A percentile compares a stretch with the other conserved stretches of the same genome.
These are phyloP conservation scores for Ophiognomonia clavigignenti-juglandacearum DNA, from an alignment of 2,329 filamentous ascomycete species.

Conservation along the genomic window DNA sequence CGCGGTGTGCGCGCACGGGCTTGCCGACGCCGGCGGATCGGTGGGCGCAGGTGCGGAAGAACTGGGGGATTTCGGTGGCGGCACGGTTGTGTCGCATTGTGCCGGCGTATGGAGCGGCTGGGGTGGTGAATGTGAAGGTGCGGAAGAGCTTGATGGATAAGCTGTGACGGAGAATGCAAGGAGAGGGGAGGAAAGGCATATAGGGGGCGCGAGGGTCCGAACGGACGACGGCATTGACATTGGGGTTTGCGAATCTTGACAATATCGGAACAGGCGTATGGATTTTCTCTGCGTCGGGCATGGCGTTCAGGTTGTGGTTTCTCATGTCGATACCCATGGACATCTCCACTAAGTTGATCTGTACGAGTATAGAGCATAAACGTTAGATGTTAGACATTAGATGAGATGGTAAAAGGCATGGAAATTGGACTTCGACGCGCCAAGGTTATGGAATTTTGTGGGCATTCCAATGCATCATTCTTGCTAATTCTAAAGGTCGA, in stretches of 20 bases:
- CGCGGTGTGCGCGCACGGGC: constrained; percentile 34
- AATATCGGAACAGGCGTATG: constrained; percentile 4
- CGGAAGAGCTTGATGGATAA: constrained; percentile 62
- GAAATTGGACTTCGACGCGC: too few relatives aligned
- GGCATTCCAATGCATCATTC: neutral
- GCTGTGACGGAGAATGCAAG: constrained; percentile 32
- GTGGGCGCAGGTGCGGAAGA: constrained; percentile 61
- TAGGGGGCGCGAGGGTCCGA: too few relatives aligned
- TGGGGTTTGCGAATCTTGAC: neutral
- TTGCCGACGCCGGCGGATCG: constrained; percentile 49
- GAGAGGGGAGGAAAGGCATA: neutral
- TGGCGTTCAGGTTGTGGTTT: constrained; percentile 12
- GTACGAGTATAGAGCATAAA: constrained; percentile 11
- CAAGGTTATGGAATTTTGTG: neutral
- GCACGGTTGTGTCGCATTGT: constrained; percentile 82
- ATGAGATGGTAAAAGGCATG: too few relatives aligned
- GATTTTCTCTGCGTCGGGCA: neutral
- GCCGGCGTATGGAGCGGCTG: constrained; percentile 83
- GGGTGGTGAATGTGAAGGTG: constrained; percentile 76
- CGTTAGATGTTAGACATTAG: neutral
- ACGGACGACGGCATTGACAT: neutral
- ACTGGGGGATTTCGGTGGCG: constrained; percentile 69
- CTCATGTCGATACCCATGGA: constrained; percentile 15
- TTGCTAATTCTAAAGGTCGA: neutral
- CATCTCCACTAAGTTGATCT: constrained; percentile 15